Evolutionary conservation across 2,329 filamentous ascomycete species (phyloP).

Genomic region (Endoconidiophora laricicola): DNA sequence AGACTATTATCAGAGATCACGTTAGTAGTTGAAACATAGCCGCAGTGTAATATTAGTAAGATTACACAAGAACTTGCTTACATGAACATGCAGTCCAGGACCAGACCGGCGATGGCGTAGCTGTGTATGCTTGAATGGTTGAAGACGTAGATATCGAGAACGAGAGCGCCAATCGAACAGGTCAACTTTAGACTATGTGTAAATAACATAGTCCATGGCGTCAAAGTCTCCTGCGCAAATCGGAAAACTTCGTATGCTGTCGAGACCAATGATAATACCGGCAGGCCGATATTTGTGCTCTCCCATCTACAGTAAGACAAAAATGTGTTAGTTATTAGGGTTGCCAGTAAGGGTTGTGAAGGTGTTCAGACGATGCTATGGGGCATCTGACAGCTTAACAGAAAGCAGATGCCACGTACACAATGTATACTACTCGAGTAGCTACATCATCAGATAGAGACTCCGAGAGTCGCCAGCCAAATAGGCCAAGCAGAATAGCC

Average conservation of each 20-base stretch:
- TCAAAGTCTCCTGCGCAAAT: constrained; percentile 32
- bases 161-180: constrained; percentile 29
- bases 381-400: not conserved
- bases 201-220: constrained; percentile 37
- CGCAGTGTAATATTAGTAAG: too few species aligned
- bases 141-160: constrained; percentile 36
- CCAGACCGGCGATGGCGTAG: constrained; percentile 33
- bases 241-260: constrained; percentile 31
- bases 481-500: constrained; percentile 32
- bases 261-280: constrained; percentile 29
- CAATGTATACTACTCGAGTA: not conserved
- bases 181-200: constrained; percentile 33
- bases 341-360: too few species aligned
- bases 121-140: constrained; percentile 24
- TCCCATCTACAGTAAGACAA: constrained; percentile 30
- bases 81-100: constrained; percentile 32
- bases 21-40: not conserved
- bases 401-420: constrained; percentile 3
- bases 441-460: not conserved
- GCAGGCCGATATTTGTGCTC: constrained; percentile 32
- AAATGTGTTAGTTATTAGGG: not conserved
- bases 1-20: constrained; percentile 19
- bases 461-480: constrained; percentile 32
- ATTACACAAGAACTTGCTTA: constrained; percentile 19
- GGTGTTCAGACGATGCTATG: not conserved